phyloP scores from a whole-genome alignment of 805 yeast genomes.

The Metschnikowia henanensis region DNA sequence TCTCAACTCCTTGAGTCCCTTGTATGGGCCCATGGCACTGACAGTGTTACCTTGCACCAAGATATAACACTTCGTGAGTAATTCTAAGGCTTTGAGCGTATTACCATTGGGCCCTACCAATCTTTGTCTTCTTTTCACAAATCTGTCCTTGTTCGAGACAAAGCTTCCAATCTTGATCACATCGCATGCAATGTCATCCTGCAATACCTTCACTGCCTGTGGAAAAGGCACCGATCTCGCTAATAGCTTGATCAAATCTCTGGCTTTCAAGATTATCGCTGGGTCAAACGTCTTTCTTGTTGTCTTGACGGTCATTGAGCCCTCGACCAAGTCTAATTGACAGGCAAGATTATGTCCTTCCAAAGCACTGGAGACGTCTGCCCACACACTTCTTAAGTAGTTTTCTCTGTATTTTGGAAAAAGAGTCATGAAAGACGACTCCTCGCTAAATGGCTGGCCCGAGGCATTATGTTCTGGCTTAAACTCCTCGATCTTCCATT shows the following conservation, averaged over 20 bases:
- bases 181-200: slow-evolving; percentile 94
- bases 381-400: slow-evolving; percentile 88
- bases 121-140: slow-evolving; percentile 93
- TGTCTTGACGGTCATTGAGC: slow-evolving; percentile 95
- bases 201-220: slow-evolving; percentile 88
- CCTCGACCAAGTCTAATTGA: slow-evolving; percentile 87
- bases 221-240: slow-evolving; percentile 98
- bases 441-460: slow-evolving; percentile 92
- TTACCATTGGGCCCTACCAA: slow-evolving; percentile 97
- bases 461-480: slow-evolving; percentile 84
- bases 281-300: slow-evolving; percentile 96
- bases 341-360: slow-evolving; percentile 78
- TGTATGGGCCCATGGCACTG: slow-evolving; percentile 94
- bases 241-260: slow-evolving; percentile 89
- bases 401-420: slow-evolving; percentile 97
- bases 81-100: slow-evolving; percentile 92
- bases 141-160: slow-evolving; percentile 89
- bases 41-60: slow-evolving; percentile 98
- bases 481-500: slow-evolving; percentile 89
- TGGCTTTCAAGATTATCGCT: slow-evolving; percentile 86
- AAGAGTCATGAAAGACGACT: slow-evolving; percentile 89
- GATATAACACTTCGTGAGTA: slow-evolving; percentile 92
- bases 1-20: slow-evolving; percentile 88
- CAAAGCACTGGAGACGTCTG: slow-evolving; percentile 82
- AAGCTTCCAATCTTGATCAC: slow-evolving; percentile 92